Evolutionary conservation across 208 protist species (phyloP).

Genomic region (Tritrichomonas foetus): DNA sequence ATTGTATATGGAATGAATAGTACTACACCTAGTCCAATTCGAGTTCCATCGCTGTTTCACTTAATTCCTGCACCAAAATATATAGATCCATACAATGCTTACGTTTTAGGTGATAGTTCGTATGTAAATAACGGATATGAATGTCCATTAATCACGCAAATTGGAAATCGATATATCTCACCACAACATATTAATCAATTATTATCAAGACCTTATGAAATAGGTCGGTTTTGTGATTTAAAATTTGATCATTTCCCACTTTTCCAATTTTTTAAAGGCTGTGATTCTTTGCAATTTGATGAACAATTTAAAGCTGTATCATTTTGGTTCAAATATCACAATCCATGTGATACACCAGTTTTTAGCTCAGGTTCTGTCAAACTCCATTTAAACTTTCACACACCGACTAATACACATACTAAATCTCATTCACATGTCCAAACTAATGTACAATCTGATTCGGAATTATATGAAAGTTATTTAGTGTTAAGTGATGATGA

Average conservation of each 20-base stretch:
- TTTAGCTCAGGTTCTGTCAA: background rate
- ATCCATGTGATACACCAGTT: background rate
- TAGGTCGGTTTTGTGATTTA: background rate
- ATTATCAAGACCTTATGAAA: background rate
- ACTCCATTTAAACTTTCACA: too few species aligned
- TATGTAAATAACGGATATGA: background rate
- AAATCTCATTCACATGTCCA: too few species aligned
- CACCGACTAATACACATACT: too few species aligned
- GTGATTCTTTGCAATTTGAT: background rate
- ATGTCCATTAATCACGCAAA: background rate
- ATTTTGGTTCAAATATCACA: background rate
- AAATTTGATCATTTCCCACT: slow-evolving; percentile 3
- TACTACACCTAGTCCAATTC: background rate
- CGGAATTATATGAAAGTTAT: too few species aligned
- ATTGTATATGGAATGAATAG: slow-evolving; percentile 34
- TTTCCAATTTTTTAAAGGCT: background rate
- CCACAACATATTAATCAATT: background rate
- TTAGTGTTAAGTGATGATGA: too few species aligned
- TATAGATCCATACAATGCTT: slow-evolving; percentile 29
- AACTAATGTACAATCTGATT: too few species aligned
- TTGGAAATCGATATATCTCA: slow-evolving; percentile 3
- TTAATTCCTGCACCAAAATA: background rate
- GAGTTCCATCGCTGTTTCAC: background rate
- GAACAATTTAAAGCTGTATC: background rate
- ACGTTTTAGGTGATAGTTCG: background rate